Conservation (phyloP, 495 filamentous ascomycete genomes). For the Penicillium coffeae region DNA sequence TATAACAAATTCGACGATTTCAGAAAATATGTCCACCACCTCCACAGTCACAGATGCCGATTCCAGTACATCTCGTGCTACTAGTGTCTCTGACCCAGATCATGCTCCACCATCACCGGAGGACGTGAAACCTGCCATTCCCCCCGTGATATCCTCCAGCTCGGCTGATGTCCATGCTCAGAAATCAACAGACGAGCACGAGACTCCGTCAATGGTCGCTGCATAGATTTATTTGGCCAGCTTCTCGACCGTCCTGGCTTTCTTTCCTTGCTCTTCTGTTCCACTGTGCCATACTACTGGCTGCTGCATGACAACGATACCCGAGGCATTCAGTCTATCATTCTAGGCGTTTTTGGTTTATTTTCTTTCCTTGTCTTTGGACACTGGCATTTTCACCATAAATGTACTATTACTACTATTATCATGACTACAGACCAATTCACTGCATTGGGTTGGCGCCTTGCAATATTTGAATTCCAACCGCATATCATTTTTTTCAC, state of each 20-base stretch:
- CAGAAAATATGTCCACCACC: constrained; percentile 29
- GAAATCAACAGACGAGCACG: neutral
- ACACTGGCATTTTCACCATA: neutral
- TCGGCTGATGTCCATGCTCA: neutral
- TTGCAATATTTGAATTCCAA: too few species aligned
- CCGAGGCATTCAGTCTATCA: constrained; percentile 8
- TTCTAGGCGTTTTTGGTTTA: neutral
- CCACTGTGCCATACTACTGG: constrained; percentile 1
- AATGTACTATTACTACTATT: neutral
- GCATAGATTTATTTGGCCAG: constrained; percentile 8
- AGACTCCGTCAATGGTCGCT: constrained; percentile 2
- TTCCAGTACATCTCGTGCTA: constrained; percentile 31
- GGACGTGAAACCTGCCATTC: neutral
- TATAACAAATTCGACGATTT: constrained; percentile 19
- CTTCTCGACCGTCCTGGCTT: neutral
- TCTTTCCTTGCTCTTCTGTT: neutral
- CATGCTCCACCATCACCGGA: constrained; percentile 9
- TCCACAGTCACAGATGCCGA: constrained; percentile 29
- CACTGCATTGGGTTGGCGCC: too few species aligned
- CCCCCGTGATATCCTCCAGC: neutral
- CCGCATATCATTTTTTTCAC: too few species aligned
- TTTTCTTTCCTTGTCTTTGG: neutral
- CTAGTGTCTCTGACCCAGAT: constrained; percentile 30
- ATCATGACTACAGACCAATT: too few species aligned
- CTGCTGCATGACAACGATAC: constrained; percentile 23